A percentile compares a stretch with the other conserved stretches of the same genome.
These are phyloP conservation scores for Aotearoamyces nothofagi DNA, from an alignment of 2,329 filamentous ascomycete species.

Conservation along the genomic window DNA sequence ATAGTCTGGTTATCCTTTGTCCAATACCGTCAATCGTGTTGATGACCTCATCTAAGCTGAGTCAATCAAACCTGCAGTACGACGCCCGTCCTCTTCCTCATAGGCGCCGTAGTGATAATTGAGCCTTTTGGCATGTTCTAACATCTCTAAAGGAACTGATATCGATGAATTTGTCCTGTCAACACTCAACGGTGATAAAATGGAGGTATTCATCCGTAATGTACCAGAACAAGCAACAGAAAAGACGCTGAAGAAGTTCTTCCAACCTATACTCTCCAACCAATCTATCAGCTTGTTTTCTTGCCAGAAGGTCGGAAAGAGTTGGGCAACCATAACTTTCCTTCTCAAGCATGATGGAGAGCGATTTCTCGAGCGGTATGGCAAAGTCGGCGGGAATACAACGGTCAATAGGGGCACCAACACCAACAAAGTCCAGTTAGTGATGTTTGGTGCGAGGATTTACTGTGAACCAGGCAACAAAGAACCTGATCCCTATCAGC, in stretches of 20 bases:
- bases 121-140: no score
- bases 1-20: no score
- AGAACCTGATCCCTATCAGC: conserved; percentile 19
- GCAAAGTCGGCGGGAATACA: conserved; percentile 4
- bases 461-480: conserved; percentile 21
- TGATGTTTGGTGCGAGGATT: conserved; percentile 4
- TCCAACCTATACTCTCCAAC: conserved; percentile 21
- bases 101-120: no score
- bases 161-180: no score
- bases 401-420: not conserved
- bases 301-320: conserved; percentile 26
- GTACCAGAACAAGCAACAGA: conserved; percentile 26
- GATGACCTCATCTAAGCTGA: no score
- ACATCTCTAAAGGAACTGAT: no score
- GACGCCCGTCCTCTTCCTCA: no score
- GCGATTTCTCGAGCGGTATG: conserved; percentile 25
- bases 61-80: no score
- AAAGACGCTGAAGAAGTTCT: conserved; percentile 23
- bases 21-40: no score
- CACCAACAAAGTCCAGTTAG: not conserved
- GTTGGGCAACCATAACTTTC: conserved; percentile 29
- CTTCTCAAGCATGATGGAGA: conserved; percentile 22
- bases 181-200: no score
- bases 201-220: conserved; percentile 31
- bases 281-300: conserved; percentile 26